phyloP scores from a whole-genome alignment of 2,329 filamentous ascomycete species.

The Fusarium paranaense region DNA sequence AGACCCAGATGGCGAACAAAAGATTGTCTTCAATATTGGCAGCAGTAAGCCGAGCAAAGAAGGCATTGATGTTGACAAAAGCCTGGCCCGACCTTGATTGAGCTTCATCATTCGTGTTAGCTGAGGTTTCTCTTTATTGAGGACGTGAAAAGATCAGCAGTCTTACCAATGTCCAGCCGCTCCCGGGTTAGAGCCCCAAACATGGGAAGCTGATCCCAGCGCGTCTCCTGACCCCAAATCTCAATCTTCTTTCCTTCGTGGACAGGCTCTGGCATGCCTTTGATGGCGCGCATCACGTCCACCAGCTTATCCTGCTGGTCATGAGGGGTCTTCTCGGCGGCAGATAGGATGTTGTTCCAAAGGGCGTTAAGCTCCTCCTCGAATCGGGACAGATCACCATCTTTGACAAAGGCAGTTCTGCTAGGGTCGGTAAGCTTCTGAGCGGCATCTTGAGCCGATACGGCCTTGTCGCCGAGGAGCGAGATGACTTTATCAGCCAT shows the following conservation, averaged over 20 bases:
- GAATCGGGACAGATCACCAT: conserved; percentile 16
- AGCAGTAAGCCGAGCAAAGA: conserved; percentile 29
- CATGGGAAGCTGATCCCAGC: conserved; percentile 33
- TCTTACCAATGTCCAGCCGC: conserved; percentile 28
- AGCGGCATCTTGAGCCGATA: conserved; percentile 22
- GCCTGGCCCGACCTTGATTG: conserved; percentile 18
- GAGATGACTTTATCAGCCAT: conserved; percentile 24
- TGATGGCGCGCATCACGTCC: conserved; percentile 33
- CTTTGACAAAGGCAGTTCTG: conserved; percentile 17
- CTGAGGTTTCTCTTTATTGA: background rate
- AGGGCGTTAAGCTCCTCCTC: conserved; percentile 24
- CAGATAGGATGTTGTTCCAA: conserved; percentile 30
- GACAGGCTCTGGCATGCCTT: conserved; percentile 14
- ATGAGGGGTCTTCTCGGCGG: conserved; percentile 35
- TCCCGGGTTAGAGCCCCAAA: conserved; percentile 31
- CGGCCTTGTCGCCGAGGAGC: conserved; percentile 10
- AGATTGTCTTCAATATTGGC: conserved; percentile 23
- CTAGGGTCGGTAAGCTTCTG: conserved; percentile 15
- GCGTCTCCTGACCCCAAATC: conserved; percentile 31
- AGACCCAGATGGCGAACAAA: conserved; percentile 32
- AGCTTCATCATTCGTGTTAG: conserved; percentile 8
- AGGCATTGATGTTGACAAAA: conserved; percentile 27
- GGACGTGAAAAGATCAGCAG: background rate
- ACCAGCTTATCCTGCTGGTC: conserved; percentile 37
- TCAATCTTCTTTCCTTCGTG: conserved; percentile 22